Evolutionary conservation across 768 basidiomycete genomes (phyloP).

Genomic region (Kwoniella shandongensis): DNA sequence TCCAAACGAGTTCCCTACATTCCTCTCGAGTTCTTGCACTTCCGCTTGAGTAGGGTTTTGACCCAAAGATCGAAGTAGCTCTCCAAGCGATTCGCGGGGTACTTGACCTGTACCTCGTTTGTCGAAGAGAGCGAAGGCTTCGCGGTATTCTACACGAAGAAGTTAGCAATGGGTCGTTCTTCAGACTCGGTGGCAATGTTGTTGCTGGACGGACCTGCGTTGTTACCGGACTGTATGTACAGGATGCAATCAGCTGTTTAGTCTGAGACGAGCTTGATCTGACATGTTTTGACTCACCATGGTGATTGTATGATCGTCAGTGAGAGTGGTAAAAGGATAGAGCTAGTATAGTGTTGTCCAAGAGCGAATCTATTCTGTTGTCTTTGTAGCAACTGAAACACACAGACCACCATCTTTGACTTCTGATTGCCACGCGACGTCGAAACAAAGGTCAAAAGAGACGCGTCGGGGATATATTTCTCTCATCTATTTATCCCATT

Average conservation of each 20-base stretch:
- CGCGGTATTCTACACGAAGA: constrained; percentile 73
- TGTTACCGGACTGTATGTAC: constrained; percentile 41
- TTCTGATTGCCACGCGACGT: constrained; percentile 12
- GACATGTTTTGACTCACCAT: constrained; percentile 14
- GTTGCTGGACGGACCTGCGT: constrained; percentile 38
- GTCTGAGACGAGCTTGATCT: not conserved
- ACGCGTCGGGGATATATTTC: constrained; percentile 7
- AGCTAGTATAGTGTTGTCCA: no score
- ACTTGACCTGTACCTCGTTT: constrained; percentile 91
- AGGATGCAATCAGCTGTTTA: not conserved
- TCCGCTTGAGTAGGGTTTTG: constrained; percentile 99
- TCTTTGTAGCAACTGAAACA: no score
- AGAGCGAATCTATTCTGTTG: no score
- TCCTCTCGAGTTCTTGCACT: constrained; percentile 73
- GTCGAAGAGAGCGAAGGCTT: constrained; percentile 97
- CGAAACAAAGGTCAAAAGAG: no score
- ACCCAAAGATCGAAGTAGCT: constrained; percentile 86
- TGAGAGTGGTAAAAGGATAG: no score
- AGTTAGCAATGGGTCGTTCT: no score
- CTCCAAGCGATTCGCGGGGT: constrained; percentile 82
- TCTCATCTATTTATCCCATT: constrained; percentile 7
- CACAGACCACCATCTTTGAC: not conserved
- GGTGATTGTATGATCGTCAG: constrained; percentile 1
- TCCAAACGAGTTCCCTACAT: constrained; percentile 75
- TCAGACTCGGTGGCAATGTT: not conserved